Percentiles rank a stretch among this genome's conserved stretches.
phyloP scores from a whole-genome alignment of 2,329 filamentous ascomycete genomes.

The Hymenoscyphus albidus region DNA sequence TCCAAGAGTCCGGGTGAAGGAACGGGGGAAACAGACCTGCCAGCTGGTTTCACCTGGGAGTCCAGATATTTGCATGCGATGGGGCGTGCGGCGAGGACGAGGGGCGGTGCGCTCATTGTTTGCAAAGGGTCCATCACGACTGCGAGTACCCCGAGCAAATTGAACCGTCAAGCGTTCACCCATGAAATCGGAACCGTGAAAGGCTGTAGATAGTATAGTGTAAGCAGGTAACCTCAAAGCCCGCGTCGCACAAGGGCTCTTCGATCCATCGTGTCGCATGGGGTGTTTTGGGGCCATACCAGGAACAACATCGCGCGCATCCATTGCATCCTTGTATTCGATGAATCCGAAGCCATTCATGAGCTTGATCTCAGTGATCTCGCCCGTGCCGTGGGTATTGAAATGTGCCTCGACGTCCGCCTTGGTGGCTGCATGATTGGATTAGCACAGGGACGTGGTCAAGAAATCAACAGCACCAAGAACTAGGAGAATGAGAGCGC shows the following conservation, averaged over 20 bases:
- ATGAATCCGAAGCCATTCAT: slow-evolving; percentile 99
- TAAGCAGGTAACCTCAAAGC: slow-evolving; percentile 14
- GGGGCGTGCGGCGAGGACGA: slow-evolving; percentile 88
- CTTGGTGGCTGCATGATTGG: slow-evolving; percentile 72
- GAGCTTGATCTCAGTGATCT: slow-evolving; percentile 98
- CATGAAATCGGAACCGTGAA: slow-evolving; percentile 98
- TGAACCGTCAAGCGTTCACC: slow-evolving; percentile 96
- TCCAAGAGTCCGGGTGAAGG: slow-evolving; percentile 44
- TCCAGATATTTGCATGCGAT: slow-evolving; percentile 96
- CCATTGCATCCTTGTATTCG: slow-evolving; percentile 97
- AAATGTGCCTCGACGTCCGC: slow-evolving; percentile 96
- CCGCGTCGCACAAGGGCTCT: neutral
- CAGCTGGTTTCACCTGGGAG: slow-evolving; percentile 98
- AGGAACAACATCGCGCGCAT: slow-evolving; percentile 96
- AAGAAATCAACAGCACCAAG: neutral
- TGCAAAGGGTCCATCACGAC: slow-evolving; percentile 57
- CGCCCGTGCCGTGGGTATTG: slow-evolving; percentile 89
- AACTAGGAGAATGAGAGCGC: neutral
- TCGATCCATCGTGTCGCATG: slow-evolving; percentile 17
- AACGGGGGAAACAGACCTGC: slow-evolving; percentile 90
- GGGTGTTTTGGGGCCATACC: slow-evolving; percentile 55
- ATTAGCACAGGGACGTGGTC: slow-evolving; percentile 17
- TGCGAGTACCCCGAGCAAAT: slow-evolving; percentile 86
- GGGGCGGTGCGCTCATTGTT: slow-evolving; percentile 61
- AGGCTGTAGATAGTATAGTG: slow-evolving; percentile 32